These are phyloP conservation scores for Tolypocladium endophyticum DNA, from an alignment of 2,329 filamentous ascomycete genomes.

Conservation along the genomic window DNA sequence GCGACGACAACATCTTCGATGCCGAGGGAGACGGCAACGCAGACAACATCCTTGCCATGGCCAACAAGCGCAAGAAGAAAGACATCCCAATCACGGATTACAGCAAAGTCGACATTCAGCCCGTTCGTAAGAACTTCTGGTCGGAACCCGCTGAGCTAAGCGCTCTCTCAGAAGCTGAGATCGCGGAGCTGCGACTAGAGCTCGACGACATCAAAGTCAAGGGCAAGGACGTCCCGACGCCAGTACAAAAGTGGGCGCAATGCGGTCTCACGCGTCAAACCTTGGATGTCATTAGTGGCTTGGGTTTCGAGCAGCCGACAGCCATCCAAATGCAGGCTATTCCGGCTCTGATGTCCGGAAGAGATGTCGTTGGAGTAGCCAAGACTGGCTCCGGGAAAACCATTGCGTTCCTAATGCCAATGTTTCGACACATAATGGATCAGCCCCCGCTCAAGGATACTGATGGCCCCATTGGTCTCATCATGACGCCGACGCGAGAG, in stretches of 20 bases:
- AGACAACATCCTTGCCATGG: constrained; percentile 40
- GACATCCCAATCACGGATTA: constrained; percentile 87
- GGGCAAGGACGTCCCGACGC: constrained; percentile 80
- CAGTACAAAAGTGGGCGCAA: constrained; percentile 93
- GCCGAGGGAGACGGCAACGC: constrained; percentile 36
- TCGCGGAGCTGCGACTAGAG: constrained; percentile 71
- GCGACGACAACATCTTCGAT: constrained; percentile 58
- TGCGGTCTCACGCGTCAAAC: constrained; percentile 83
- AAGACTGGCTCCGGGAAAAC: constrained; percentile 98
- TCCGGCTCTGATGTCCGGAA: constrained; percentile 88
- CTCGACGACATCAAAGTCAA: constrained; percentile 92
- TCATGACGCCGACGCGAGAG: constrained; percentile 92
- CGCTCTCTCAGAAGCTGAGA: constrained; percentile 74
- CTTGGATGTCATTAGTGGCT: constrained; percentile 68
- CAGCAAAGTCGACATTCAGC: constrained; percentile 71
- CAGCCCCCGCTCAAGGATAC: constrained; percentile 70
- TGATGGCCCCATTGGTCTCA: constrained; percentile 79
- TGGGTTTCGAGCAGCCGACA: constrained; percentile 83
- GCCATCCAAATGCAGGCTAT: constrained; percentile 93
- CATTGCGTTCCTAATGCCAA: constrained; percentile 85
- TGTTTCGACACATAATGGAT: constrained; percentile 97
- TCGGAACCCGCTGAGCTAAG: constrained; percentile 76
- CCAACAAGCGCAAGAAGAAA: constrained; percentile 76
- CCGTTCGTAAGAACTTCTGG: constrained; percentile 92
- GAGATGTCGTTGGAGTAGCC: constrained; percentile 90